These are phyloP conservation scores for Fusarium cyanostomum DNA, from an alignment of 2,329 filamentous ascomycete genomes.

Conservation along the genomic window DNA sequence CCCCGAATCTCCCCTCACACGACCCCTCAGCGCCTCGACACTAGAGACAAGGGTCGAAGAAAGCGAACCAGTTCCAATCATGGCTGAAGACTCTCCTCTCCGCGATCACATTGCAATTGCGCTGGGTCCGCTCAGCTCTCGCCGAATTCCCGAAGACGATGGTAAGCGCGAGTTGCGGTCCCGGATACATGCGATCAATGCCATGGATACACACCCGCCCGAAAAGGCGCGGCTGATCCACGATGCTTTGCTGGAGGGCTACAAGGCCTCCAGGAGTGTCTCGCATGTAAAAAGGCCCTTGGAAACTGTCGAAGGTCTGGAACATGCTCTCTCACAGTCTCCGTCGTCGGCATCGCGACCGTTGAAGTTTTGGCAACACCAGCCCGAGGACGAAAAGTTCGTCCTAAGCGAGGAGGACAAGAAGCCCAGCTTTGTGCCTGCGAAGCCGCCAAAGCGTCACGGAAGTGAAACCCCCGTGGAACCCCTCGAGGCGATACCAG, in stretches of 20 bases:
- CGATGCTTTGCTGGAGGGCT: constrained; percentile 73
- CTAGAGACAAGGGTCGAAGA: constrained; percentile 49
- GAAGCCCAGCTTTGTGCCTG: constrained; percentile 71
- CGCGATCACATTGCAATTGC: constrained; percentile 49
- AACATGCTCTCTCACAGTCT: constrained; percentile 51
- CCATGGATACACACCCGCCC: constrained; percentile 62
- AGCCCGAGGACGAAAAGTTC: constrained; percentile 58
- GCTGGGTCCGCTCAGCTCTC: constrained; percentile 43
- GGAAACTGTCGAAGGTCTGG: constrained; percentile 33
- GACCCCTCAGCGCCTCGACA: constrained; percentile 48
- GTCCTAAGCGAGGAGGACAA: constrained; percentile 68
- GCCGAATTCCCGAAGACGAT: constrained; percentile 76
- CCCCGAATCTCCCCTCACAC: constrained; percentile 40
- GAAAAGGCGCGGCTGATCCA: constrained; percentile 81
- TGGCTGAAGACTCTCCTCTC: constrained; percentile 35
- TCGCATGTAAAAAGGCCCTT: constrained; percentile 26
- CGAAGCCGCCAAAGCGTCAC: constrained; percentile 58
- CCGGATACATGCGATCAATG: constrained; percentile 75
- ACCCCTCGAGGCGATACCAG: constrained; percentile 31
- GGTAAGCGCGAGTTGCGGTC: constrained; percentile 75
- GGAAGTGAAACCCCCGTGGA: constrained; percentile 52
- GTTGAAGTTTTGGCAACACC: constrained; percentile 67
- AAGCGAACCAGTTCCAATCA: constrained; percentile 26
- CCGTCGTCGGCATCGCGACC: constrained; percentile 57
- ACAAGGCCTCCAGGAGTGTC: constrained; percentile 54